These are phyloP conservation scores for Colletotrichum agaves DNA, from an alignment of 2,329 filamentous ascomycete species.

Conservation along the genomic window DNA sequence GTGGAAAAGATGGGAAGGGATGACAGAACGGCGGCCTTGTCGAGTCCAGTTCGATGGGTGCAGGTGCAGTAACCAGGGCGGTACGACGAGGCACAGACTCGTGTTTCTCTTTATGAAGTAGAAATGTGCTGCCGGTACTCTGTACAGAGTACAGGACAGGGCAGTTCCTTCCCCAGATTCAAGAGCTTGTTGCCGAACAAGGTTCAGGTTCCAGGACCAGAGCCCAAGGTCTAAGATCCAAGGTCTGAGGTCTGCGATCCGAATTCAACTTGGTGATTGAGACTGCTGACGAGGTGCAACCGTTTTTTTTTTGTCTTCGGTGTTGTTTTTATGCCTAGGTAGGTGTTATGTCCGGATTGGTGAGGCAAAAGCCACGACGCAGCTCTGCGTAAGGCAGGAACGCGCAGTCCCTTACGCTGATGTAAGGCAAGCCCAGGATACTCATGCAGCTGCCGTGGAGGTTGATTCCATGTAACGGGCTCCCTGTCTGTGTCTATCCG, in stretches of 20 bases:
- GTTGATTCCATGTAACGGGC: no score
- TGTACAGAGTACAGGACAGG: slow-evolving; percentile 17
- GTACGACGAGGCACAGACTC: no score
- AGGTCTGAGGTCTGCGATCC: neutral
- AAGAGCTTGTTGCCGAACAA: slow-evolving; percentile 18
- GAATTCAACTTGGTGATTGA: no score
- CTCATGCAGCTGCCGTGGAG: no score
- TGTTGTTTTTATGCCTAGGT: neutral
- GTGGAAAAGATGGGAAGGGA: slow-evolving; percentile 28
- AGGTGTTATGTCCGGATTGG: neutral
- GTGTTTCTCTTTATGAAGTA: neutral
- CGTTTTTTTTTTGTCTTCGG: no score
- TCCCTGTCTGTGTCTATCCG: no score
- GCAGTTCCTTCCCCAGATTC: slow-evolving; percentile 36
- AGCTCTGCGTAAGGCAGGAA: no score
- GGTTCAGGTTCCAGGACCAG: slow-evolving; percentile 11
- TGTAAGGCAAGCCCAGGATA: no score
- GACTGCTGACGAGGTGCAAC: no score
- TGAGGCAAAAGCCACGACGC: no score
- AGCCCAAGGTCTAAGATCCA: neutral
- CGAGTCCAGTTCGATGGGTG: slow-evolving; percentile 1
- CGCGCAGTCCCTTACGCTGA: no score
- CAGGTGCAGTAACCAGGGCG: no score
- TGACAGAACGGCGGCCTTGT: slow-evolving; percentile 19
- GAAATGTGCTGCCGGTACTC: neutral